These are phyloP conservation scores for Ogataea paraovalis DNA, from an alignment of 805 yeast species.

Conservation along the genomic window DNA sequence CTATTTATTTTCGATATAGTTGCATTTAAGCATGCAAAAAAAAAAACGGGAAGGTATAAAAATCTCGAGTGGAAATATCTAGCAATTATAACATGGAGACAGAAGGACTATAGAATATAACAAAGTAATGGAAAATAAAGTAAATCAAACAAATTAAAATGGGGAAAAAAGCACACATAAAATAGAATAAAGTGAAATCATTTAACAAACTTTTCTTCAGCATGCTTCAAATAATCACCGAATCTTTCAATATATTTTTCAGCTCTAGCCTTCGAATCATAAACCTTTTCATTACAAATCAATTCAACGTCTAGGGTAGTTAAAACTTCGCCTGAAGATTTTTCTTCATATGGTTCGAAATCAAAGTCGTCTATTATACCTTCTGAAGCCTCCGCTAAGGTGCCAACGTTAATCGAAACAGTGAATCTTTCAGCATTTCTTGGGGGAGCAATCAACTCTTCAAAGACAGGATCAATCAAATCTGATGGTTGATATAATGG, in stretches of 20 bases:
- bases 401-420: conserved; percentile 28
- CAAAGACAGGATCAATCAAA: conserved; percentile 56
- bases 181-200: background rate
- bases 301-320: conserved; percentile 34
- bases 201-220: conserved; percentile 13
- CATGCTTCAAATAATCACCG: conserved; percentile 19
- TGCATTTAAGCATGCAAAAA: too few relatives aligned
- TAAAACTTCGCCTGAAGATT: conserved; percentile 17
- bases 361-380: conserved; percentile 21
- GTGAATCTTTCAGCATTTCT: conserved; percentile 40
- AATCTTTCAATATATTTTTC: conserved; percentile 26
- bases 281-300: conserved; percentile 35
- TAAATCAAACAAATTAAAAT: background rate
- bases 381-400: conserved; percentile 14
- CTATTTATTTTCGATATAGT: too few relatives aligned
- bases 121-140: background rate
- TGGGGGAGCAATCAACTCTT: conserved; percentile 48
- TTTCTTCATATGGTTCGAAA: conserved; percentile 20
- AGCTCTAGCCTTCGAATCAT: conserved; percentile 46
- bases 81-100: background rate
- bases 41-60: too few relatives aligned
- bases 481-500: conserved; percentile 38
- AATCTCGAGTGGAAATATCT: background rate
- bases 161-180: background rate
- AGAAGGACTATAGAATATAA: background rate